These are phyloP conservation scores for Aspergillus transmontanensis DNA, from an alignment of 2,329 filamentous ascomycete genomes.

Conservation along the genomic window DNA sequence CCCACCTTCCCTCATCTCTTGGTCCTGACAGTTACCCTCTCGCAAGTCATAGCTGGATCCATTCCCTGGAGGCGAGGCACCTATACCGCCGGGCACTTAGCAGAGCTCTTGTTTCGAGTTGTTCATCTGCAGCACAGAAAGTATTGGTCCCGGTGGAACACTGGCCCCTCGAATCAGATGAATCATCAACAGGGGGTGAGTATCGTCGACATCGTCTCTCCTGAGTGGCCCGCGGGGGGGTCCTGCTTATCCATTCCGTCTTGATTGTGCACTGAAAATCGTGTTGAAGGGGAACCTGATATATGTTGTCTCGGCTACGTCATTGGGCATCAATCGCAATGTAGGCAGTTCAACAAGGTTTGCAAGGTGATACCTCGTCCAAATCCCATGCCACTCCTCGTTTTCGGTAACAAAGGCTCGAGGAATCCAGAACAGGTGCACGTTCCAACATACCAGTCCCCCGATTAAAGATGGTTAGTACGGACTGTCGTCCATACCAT, in stretches of 20 bases:
- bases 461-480: not conserved
- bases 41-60: not conserved
- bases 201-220: not conserved
- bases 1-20: not conserved
- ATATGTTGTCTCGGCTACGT: constrained; percentile 20
- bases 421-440: not conserved
- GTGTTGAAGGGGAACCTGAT: constrained; percentile 3
- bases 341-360: constrained; percentile 12
- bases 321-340: constrained; percentile 25
- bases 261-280: constrained; percentile 5
- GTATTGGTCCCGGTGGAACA: not conserved
- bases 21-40: not conserved
- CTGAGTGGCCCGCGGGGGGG: constrained; percentile 10
- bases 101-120: not conserved
- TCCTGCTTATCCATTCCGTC: not conserved
- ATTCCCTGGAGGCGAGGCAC: not conserved
- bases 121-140: not conserved
- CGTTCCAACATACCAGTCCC: not conserved
- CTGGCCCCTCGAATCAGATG: constrained; percentile 2
- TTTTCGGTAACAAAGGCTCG: not conserved
- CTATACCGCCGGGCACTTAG: not conserved
- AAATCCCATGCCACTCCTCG: not conserved
- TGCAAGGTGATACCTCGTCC: constrained; percentile 2
- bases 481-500: not conserved
- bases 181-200: not conserved